Evolutionary conservation across 2,329 filamentous ascomycete species (phyloP), one percentile per base, ranked within the genome.

Genomic region (Phyllosticta citriasiana): DNA sequence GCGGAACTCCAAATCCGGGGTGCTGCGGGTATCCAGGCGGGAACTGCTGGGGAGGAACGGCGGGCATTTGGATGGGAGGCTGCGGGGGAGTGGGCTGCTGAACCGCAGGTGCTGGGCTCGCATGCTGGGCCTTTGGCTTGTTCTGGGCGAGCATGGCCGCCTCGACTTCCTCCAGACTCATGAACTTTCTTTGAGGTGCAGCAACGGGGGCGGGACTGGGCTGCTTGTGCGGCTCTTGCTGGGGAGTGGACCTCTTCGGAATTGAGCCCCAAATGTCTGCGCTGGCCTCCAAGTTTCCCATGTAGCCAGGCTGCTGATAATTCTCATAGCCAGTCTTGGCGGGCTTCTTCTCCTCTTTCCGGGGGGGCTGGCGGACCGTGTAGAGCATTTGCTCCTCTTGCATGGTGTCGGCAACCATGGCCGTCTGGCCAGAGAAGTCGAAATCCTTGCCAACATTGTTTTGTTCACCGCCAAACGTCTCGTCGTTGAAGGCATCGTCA

Each of bases 91-190:
- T 50, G 12, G 59, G 9, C 35, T 62, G 64, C 6, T 53, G 57
- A 4, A 30, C 53, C 4, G 59, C 54, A 16, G 57, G 68, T 19
- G 72, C 71, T 47, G 73, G 69, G 19, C 74, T 65, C 7, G 74
- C 70, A 61, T 76, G 69, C 10, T 66, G 24, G 8, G 76, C 68
- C 10, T 78, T 76, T 64, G 80, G 81, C 67, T 83, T 82, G 33
- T 84, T 77, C 66, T 92, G 87, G 35, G 83, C 81, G 63, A 89
- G 85, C 87, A 99, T 92, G 65, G 91, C 87, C 59, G 93, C 93
- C 77, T 99, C 94, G 22, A 99, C 92, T 77, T 99, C 94, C 72
- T 97, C 94, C 69, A 99, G 75, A 69, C 91, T 97, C 88, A 99
- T 87, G 77, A 97, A 87, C 78, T 92, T 97, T 69, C 86, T 85